Evolutionary conservation across 1,284 basidiomycete genomes (phyloP), one percentile per base, ranked within the genome.

Genomic region (Caloboletus firmus): DNA sequence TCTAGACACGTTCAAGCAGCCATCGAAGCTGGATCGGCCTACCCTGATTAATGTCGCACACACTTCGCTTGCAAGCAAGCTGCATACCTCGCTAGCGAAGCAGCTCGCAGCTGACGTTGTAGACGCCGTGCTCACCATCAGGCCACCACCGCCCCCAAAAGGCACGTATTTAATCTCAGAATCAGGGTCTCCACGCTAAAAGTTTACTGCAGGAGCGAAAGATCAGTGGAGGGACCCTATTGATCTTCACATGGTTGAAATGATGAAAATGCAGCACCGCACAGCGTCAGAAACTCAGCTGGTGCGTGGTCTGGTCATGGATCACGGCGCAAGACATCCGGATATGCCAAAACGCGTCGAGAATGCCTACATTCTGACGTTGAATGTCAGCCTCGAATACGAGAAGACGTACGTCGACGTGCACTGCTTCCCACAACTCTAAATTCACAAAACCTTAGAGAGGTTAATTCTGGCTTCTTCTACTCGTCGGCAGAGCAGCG

Each of bases 261-360:
- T 99, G 65, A 99, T 99, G 96, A 99, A 99, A 80, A 99, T 99
- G 97, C 96, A 98, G 74, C 97, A 99, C 78, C 89, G 95, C 68
- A 95, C 91, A 49, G 95, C 97, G 56, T 95, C 93, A 42, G 97
- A 99, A 75, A 99, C 97, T n/a, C 91, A 97, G 72, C 85, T 99
- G 48, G 80, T 99, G 64, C 89, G 92, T 63, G 97, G 97, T 49
- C 81, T 99, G 54, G 97, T 99, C 45, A 80, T 99, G 66, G 90
- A 93, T 73, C 94, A 99, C 71, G 97, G 97, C 61, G 95, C 93
- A 45, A 80, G 97, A 62, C 97, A 99, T 76, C 95, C 96, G 5
- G 97, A 99, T 74, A 99, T 99, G 97, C 95, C 97, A 45, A 98
- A 96, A 79, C 87, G 95, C 61, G 85, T 99, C 56, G 95, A 98